Conservation (phyloP, 1,284 basidiomycete genomes). For the Wallemia hederae region DNA sequence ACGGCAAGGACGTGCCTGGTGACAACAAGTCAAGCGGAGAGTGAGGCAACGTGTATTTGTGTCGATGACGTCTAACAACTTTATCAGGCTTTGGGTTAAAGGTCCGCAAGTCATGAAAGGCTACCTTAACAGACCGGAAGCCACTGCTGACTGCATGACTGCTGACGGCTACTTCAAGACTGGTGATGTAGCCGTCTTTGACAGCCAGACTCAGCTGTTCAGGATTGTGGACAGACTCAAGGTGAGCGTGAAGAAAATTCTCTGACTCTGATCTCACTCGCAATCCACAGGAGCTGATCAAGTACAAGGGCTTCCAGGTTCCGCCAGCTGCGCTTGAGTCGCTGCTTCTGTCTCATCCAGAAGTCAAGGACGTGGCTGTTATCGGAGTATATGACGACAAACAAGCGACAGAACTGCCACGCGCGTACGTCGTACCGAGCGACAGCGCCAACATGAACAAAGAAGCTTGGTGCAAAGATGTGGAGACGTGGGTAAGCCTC, state of each 20-base stretch:
- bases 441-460: neutral
- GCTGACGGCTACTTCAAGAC: constrained; percentile 54
- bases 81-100: neutral
- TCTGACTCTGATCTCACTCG: neutral
- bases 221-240: constrained; percentile 35
- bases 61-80: neutral
- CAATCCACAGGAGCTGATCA: constrained; percentile 35
- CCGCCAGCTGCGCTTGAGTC: constrained; percentile 55
- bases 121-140: constrained; percentile 30
- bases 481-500: constrained; percentile 12
- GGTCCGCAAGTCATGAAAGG: constrained; percentile 10
- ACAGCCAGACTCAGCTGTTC: constrained; percentile 26
- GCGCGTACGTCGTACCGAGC: constrained; percentile 9
- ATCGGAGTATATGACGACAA: constrained; percentile 31
- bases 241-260: constrained; percentile 14
- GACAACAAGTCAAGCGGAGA: neutral
- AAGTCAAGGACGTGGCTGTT: constrained; percentile 39
- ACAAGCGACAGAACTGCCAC: constrained; percentile 45
- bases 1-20: neutral
- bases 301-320: constrained; percentile 44
- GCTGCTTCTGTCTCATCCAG: constrained; percentile 36
- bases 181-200: constrained; percentile 36
- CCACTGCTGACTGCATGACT: constrained; percentile 36
- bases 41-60: neutral
- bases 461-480: constrained; percentile 3